Conservation (phyloP, 73 alveolate genomes). For the Paramecium pentaurelia region DNA sequence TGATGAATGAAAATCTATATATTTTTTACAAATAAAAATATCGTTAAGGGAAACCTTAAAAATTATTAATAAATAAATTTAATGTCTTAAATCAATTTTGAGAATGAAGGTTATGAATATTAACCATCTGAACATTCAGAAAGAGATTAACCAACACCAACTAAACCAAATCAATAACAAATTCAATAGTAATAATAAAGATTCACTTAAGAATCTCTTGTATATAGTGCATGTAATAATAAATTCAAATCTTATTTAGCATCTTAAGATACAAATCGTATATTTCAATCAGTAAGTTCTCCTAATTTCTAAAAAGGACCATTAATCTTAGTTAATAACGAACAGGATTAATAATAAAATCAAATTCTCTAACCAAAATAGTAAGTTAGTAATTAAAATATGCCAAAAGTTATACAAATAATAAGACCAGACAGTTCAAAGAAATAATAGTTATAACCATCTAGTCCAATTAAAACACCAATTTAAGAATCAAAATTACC, state of each 20-base stretch:
- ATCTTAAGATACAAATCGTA: conserved; percentile 10
- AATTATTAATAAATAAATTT: background rate
- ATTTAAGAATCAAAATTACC: background rate
- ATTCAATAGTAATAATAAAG: background rate
- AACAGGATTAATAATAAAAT: background rate
- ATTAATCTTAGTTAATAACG: background rate
- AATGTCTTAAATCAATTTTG: conserved; percentile 26
- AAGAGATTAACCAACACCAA: conserved; percentile 2
- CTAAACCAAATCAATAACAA: background rate
- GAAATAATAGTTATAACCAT: background rate
- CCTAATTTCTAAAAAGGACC: conserved; percentile 32
- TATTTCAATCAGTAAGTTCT: background rate
- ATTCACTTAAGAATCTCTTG: conserved; percentile 43
- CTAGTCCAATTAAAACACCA: background rate
- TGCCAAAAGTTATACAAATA: background rate
- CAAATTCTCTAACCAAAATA: background rate
- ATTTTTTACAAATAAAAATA: background rate
- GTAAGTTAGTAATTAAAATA: background rate
- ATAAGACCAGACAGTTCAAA: background rate
- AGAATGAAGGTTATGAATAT: conserved; percentile 33
- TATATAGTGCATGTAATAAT: background rate
- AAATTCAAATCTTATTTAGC: background rate
- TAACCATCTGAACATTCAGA: conserved; percentile 42
- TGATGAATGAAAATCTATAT: background rate
- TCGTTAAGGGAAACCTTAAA: conserved; percentile 15